Evolutionary conservation across 345 rosid species (phyloP).

Genomic region (Salix exigua): DNA sequence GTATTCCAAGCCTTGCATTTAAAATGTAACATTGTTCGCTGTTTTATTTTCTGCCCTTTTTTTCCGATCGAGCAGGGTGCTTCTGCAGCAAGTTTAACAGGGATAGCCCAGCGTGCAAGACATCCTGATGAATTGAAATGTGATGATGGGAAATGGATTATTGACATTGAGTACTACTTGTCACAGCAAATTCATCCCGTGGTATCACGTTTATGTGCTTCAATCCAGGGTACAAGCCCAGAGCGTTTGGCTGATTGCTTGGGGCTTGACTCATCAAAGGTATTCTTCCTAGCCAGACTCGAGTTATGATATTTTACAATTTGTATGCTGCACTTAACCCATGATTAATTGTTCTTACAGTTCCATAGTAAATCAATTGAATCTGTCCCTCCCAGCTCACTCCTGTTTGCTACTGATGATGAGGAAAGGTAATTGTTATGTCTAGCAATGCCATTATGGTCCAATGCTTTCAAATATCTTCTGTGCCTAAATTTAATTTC

Average conservation of each 20-base stretch:
- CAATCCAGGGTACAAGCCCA: conserved; percentile 95
- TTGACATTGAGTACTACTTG: conserved; percentile 92
- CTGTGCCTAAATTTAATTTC: not conserved
- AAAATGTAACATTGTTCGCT: not conserved
- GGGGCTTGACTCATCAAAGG: conserved; percentile 97
- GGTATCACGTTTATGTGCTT: conserved; percentile 87
- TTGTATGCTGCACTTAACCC: not conserved
- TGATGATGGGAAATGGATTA: conserved; percentile 79
- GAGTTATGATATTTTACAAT: not conserved
- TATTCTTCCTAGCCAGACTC: conserved; percentile 23
- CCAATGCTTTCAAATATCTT: not conserved
- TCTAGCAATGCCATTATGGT: not conserved
- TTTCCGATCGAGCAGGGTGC: conserved; percentile 47
- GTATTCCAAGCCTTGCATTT: not conserved
- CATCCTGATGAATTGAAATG: conserved; percentile 92
- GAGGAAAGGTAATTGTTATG: conserved; percentile 65
- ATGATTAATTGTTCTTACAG: conserved; percentile 34
- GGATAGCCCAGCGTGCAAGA: conserved; percentile 90
- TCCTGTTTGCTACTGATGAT: conserved; percentile 59
- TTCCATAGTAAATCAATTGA: conserved; percentile 62
- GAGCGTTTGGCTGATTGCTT: conserved; percentile 91
- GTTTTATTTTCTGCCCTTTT: not conserved
- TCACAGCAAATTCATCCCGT: conserved; percentile 99
- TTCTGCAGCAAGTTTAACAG: conserved; percentile 53
- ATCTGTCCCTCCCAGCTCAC: conserved; percentile 40